Conservation (phyloP, 179 eudicot genomes). For the Sideroxylon spinosum region DNA sequence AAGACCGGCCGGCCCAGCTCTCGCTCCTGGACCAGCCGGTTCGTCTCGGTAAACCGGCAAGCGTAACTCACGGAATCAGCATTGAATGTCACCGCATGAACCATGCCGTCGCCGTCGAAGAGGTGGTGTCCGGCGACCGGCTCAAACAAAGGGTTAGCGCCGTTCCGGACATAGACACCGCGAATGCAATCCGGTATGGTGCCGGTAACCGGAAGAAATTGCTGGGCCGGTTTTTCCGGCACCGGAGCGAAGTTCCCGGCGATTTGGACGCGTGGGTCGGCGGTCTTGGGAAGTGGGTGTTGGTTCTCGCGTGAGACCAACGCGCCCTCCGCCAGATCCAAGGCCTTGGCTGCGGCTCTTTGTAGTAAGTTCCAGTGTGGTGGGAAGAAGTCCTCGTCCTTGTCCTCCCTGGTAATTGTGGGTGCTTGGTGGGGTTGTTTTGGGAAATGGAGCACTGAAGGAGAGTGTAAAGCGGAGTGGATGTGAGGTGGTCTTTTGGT, state of each 20-base stretch:
- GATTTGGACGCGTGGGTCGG: slow-evolving; percentile 49
- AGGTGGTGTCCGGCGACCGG: slow-evolving; percentile 32
- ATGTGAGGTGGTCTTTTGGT: not conserved
- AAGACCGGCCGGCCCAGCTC: slow-evolving; percentile 25
- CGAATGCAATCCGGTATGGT: slow-evolving; percentile 33
- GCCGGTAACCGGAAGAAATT: slow-evolving; percentile 28
- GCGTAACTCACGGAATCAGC: slow-evolving; percentile 17
- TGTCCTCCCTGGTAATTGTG: slow-evolving; percentile 7
- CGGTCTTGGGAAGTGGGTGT: slow-evolving; percentile 40
- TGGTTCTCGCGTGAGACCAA: slow-evolving; percentile 26
- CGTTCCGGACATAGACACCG: slow-evolving; percentile 32
- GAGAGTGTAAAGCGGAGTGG: slow-evolving; percentile 14
- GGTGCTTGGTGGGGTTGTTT: slow-evolving; percentile 16
- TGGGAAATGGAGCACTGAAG: slow-evolving; percentile 12
- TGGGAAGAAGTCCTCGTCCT: too few relatives aligned
- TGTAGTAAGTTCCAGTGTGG: slow-evolving; percentile 39
- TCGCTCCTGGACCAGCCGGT: slow-evolving; percentile 24
- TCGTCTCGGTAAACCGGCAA: slow-evolving; percentile 28
- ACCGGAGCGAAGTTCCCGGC: slow-evolving; percentile 60
- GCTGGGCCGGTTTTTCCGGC: slow-evolving; percentile 33
- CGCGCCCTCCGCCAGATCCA: slow-evolving; percentile 30
- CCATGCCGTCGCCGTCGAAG: slow-evolving; percentile 37
- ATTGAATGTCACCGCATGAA: slow-evolving; percentile 24
- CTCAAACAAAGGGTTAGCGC: slow-evolving; percentile 27
- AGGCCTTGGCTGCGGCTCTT: slow-evolving; percentile 37